Conservation (phyloP, 2,329 filamentous ascomycete genomes). For the Sarocladium oryzae region DNA sequence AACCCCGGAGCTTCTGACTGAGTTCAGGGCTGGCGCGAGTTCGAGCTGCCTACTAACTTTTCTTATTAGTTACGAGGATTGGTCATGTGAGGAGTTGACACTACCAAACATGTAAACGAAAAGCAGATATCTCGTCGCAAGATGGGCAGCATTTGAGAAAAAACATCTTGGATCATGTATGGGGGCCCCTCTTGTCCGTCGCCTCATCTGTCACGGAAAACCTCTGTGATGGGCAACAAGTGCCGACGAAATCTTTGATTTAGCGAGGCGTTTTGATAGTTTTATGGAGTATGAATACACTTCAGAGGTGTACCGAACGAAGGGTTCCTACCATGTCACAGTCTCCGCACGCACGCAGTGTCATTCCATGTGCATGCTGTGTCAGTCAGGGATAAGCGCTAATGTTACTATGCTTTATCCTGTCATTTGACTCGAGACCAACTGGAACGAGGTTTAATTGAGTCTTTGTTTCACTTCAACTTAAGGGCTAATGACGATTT, state of each 20-base stretch:
- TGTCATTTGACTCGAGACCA: neutral
- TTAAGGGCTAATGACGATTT: neutral
- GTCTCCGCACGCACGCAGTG: too few species aligned
- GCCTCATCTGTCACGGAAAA: too few species aligned
- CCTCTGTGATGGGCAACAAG: neutral
- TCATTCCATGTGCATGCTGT: too few species aligned
- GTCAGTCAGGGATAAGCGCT: too few species aligned
- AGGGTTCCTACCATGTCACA: too few species aligned
- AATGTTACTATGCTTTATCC: too few species aligned
- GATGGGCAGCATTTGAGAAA: neutral
- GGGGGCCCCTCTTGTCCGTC: neutral
- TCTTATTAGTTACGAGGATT: conserved; percentile 82
- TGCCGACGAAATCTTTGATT: conserved; percentile 14
- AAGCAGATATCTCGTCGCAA: too few species aligned
- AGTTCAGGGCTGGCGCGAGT: neutral
- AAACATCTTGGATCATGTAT: neutral
- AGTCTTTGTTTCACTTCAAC: neutral
- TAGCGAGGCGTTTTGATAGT: conserved; percentile 30
- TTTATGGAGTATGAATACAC: conserved; percentile 6
- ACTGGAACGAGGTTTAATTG: neutral
- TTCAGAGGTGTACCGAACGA: too few species aligned
- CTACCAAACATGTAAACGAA: conserved; percentile 33
- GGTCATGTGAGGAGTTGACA: conserved; percentile 94
- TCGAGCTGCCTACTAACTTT: neutral
- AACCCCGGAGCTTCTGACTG: too few species aligned